These are phyloP conservation scores for Podospora australis DNA, from an alignment of 495 filamentous ascomycete genomes.

Conservation along the genomic window DNA sequence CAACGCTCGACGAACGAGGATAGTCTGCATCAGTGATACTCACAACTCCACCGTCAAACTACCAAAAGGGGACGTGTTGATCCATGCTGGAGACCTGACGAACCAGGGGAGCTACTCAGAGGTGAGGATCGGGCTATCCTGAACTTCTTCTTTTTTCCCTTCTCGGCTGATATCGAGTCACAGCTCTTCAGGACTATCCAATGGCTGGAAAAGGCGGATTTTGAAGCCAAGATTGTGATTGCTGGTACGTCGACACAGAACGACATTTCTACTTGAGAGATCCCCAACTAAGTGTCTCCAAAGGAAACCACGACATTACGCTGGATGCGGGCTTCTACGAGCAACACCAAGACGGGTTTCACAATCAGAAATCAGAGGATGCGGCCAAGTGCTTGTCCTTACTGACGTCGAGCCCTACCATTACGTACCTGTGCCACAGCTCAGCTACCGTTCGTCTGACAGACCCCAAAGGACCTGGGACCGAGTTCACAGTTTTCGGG, in stretches of 20 bases:
- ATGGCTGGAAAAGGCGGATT: constrained; percentile 74
- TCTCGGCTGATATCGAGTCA: background rate
- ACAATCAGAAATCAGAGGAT: constrained; percentile 53
- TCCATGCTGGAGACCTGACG: constrained; percentile 85
- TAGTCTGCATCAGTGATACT: constrained; percentile 81
- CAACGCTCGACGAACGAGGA: constrained; percentile 31
- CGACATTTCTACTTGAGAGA: background rate
- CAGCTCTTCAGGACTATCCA: constrained; percentile 49
- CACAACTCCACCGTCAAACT: constrained; percentile 64
- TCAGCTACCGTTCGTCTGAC: constrained; percentile 51
- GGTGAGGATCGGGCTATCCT: constrained; percentile 19
- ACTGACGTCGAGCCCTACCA: constrained; percentile 46
- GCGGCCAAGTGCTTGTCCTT: constrained; percentile 50
- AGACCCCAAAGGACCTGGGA: constrained; percentile 53
- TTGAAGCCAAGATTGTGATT: constrained; percentile 77
- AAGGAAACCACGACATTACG: constrained; percentile 80
- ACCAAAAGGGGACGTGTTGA: constrained; percentile 78
- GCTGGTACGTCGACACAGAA: constrained; percentile 51
- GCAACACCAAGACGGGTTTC: constrained; percentile 50
- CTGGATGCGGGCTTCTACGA: constrained; percentile 59
- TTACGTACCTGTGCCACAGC: constrained; percentile 62
- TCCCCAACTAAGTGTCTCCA: background rate
- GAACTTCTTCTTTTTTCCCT: background rate
- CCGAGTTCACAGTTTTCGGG: constrained; percentile 67
- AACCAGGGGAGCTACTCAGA: constrained; percentile 63